phyloP scores from a whole-genome alignment of 2,329 filamentous ascomycete genomes.

The Fonsecaea pugnacius region DNA sequence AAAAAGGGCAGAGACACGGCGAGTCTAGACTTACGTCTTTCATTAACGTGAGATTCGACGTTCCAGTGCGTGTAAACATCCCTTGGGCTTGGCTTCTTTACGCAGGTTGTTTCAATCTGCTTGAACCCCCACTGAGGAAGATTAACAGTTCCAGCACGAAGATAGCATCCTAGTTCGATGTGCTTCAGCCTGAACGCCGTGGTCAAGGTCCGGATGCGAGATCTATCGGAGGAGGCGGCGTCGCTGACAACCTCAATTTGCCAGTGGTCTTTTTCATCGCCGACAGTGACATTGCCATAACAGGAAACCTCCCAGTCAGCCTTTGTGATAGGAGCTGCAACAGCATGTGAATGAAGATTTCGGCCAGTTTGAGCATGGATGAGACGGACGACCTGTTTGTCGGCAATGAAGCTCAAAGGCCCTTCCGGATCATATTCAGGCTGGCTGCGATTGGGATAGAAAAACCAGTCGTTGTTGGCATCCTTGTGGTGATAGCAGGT shows the following conservation, averaged over 20 bases:
- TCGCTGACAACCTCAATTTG: conserved; percentile 88
- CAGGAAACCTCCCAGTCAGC: conserved; percentile 88
- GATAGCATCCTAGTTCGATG: conserved; percentile 81
- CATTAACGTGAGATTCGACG: conserved; percentile 91
- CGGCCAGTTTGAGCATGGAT: conserved; percentile 95
- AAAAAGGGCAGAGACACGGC: neutral
- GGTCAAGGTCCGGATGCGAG: conserved; percentile 84
- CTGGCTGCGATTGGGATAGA: conserved; percentile 87
- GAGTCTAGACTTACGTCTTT: conserved; percentile 71
- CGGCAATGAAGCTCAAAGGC: conserved; percentile 74
- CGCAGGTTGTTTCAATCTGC: conserved; percentile 96
- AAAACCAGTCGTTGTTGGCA: conserved; percentile 99
- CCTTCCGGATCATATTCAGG: conserved; percentile 72
- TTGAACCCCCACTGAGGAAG: conserved; percentile 99
- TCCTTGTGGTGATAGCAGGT: conserved; percentile 99
- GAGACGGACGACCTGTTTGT: conserved; percentile 79
- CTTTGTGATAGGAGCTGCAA: conserved; percentile 87
- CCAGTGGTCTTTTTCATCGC: conserved; percentile 98
- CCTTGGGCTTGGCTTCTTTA: conserved; percentile 86
- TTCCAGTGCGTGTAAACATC: conserved; percentile 99
- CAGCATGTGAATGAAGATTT: conserved; percentile 92
- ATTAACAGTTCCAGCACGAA: conserved; percentile 93
- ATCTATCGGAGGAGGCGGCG: conserved; percentile 82
- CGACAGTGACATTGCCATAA: conserved; percentile 93
- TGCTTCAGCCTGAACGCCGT: conserved; percentile 90